These are phyloP conservation scores for Daedaleopsis sinensis DNA, from an alignment of 768 basidiomycete genomes.

Conservation along the genomic window DNA sequence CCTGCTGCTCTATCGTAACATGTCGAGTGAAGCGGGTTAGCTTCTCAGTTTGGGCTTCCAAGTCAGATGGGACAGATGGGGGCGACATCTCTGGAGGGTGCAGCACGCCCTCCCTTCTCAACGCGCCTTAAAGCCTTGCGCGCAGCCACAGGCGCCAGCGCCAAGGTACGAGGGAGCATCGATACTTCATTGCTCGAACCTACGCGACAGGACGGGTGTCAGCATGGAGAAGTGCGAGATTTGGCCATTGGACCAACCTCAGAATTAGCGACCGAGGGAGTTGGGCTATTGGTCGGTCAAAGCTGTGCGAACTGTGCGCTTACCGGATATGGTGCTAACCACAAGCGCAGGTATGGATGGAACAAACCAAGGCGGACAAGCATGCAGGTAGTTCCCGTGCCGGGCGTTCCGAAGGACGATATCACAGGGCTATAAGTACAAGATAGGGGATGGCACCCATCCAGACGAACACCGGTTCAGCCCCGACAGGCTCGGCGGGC, in stretches of 20 bases:
- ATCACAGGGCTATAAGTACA: neutral
- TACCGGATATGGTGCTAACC: neutral
- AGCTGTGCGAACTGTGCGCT: neutral
- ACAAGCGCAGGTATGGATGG: neutral
- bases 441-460: neutral
- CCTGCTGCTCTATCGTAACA: neutral
- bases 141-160: neutral
- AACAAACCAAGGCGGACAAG: neutral
- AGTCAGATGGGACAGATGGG: neutral
- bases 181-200: neutral
- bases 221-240: neutral
- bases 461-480: neutral
- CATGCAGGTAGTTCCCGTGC: neutral
- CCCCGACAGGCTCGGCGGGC: neutral
- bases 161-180: neutral
- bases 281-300: conserved; percentile 2
- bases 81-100: neutral
- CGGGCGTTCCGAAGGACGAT: neutral
- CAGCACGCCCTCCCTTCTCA: neutral
- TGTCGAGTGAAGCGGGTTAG: neutral
- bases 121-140: neutral
- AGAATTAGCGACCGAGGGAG: neutral
- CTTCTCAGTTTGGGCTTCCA: conserved; percentile 2
- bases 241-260: conserved; percentile 1
- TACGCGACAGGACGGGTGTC: neutral